Base-by-base conservation (phyloP, 2,329 filamentous ascomycete species). In the Phialemoniopsis sp. region DNA sequence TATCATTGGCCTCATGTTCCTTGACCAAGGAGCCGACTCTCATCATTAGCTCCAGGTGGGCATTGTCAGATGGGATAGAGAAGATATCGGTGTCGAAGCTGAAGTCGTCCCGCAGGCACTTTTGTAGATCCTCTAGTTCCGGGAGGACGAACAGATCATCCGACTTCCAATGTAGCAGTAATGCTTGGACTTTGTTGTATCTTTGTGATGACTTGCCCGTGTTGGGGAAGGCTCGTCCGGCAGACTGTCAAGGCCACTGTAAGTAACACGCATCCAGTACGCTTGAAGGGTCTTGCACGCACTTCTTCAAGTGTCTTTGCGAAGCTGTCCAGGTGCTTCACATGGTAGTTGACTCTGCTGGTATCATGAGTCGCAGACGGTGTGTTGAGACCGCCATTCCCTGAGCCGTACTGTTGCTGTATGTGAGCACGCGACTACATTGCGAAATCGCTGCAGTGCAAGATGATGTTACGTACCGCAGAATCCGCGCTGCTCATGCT, bases 81-180 rank as follows among this genome's bases (percentile, higher is more conserved):
- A 78, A 80, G 33, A 72, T 73, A 39, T 78, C 73, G 12, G 75
- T 79, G 42, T 71, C 67, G 49, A 74, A 80, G 43, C 64, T 67
- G 56, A 76, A 80, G 43, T 77, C 71, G 39, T 73, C 67, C 17
- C 67, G 68, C 29, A 80, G 54, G 48, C 73, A 77, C 43, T 68
- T 69, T 44, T 76, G 71, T 30, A 80, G 55, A 41, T 78, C 71
- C 45, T 79, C 72, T 14, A 80, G 57, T 52, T 80, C 76, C 3
- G 73, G 73, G 13, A 78, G 60, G 13, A 79, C 76, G 46, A 79
- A 77, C 8, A 80, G 57, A 41, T 80, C 76, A 45, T 80, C 76
- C 3, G 65, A 73, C 35, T 67, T 70, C 76, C 76, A 80, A 53
- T 79, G 73, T 17, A 80, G 57, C 30, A 80, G 59, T 14, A 80